These are phyloP conservation scores for Chalciporus chontae DNA, from an alignment of 768 basidiomycete species.

Conservation along the genomic window DNA sequence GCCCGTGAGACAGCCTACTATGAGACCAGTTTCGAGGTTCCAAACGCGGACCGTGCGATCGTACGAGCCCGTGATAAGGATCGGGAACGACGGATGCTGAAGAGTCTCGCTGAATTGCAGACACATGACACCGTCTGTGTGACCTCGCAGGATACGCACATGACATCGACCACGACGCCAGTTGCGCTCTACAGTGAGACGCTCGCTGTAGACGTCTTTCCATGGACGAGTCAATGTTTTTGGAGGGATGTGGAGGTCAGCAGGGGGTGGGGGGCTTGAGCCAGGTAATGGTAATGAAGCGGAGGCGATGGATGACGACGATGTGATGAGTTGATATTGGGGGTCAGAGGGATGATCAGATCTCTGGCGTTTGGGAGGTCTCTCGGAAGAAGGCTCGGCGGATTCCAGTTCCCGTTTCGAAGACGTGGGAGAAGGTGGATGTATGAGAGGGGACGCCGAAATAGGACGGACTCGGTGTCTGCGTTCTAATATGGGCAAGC, in stretches of 20 bases:
- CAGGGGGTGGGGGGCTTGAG: slow-evolving; percentile 5
- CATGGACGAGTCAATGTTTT: slow-evolving; percentile 77
- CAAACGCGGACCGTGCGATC: slow-evolving; percentile 93
- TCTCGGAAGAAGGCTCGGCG: slow-evolving; percentile 21
- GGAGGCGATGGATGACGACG: slow-evolving; percentile 13
- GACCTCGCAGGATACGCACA: slow-evolving; percentile 83
- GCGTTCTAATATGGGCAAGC: slow-evolving; percentile 85
- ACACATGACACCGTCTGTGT: slow-evolving; percentile 96
- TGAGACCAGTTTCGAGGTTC: slow-evolving; percentile 91
- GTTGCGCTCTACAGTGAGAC: slow-evolving; percentile 94
- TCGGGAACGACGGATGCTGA: slow-evolving; percentile 79
- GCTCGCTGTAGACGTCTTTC: slow-evolving; percentile 98
- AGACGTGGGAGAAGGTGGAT: slow-evolving; percentile 24
- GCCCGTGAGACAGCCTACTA: slow-evolving; percentile 79
- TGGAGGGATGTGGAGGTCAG: slow-evolving; percentile 26
- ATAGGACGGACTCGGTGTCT: slow-evolving; percentile 45
- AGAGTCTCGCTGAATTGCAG: slow-evolving; percentile 90
- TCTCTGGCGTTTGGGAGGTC: slow-evolving; percentile 53
- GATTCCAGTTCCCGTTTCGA: slow-evolving; percentile 42
- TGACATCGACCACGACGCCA: slow-evolving; percentile 93
- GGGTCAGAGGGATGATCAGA: slow-evolving; percentile 1
- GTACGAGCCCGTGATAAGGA: slow-evolving; percentile 97
- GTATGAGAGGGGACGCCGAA: slow-evolving; percentile 38
- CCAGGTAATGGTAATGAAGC: slow-evolving; percentile 12
- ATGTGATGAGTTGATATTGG: not conserved